Evolutionary conservation across 2,329 filamentous ascomycete genomes (phyloP), one percentile per base, ranked within the genome.

Genomic region (Neospermospora avenae): DNA sequence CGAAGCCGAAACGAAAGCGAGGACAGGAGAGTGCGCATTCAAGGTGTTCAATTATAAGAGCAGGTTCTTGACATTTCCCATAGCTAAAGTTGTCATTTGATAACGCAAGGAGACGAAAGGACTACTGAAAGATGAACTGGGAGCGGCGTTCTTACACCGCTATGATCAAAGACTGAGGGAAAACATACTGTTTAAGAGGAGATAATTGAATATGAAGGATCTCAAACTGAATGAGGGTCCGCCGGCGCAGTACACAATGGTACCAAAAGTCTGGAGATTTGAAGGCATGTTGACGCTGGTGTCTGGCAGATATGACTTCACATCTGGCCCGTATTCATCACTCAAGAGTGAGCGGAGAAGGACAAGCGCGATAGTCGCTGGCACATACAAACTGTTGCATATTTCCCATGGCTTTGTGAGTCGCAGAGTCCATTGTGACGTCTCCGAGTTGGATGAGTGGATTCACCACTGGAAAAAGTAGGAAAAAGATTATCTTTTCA

Each of bases 171-270:
- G 48, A 5, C 56, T 64, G 10, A 46, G 65, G 24, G 64, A 58
- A n/a, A 67, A 67, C 46, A 35, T 65, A 5, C 18, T 45, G 6
- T 61, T 63, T 44, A 48, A 63, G 13, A 46, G 63, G 10, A 57
- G 39, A 1, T 14, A 55, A 31, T 20, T 60, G 3, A 55, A 63
- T 53, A 34, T 63, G 3, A 51, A 48, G 6, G 61, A 63, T 58
- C 57, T 55, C 8, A 37, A 24, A 3, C 16, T 54, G 20, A 24
- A 13, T 39, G 66, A 68, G 56, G 65, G 63, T 0, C 63, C 65
- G 14, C 63, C 24, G 31, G 59, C 3, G 66, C 65, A 8, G 66
- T 58, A 16, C 65, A 68, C 39, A 68, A 68, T 61, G 66, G 63
- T 64, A 39, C 18, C 14, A 16, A 13, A 7, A 13, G 2, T n/a